A percentile compares a stretch with the other conserved stretches of the same genome.
Evolutionary conservation across 805 yeast genomes (phyloP).

Genomic region (Danielia oregonensis): DNA sequence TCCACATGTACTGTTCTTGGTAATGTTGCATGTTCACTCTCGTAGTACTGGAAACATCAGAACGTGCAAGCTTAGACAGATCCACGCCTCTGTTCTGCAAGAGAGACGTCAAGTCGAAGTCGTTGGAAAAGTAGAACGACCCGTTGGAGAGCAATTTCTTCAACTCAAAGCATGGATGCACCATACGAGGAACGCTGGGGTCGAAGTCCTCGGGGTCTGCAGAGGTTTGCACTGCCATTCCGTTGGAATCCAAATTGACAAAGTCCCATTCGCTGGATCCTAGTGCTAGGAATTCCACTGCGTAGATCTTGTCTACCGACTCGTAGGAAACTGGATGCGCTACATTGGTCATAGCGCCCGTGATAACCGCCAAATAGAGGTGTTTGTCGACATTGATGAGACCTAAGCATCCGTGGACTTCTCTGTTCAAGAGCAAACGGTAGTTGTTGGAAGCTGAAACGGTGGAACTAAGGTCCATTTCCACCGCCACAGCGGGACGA

Average conservation of each 20-base stretch:
- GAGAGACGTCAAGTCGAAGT: slow-evolving; percentile 87
- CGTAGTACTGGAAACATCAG: background rate
- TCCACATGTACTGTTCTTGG: slow-evolving; percentile 95
- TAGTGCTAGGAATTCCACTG: slow-evolving; percentile 85
- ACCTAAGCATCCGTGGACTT: slow-evolving; percentile 71
- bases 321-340: slow-evolving; percentile 82
- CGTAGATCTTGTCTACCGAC: slow-evolving; percentile 70
- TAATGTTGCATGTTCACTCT: slow-evolving; percentile 36
- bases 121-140: slow-evolving; percentile 86
- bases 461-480: slow-evolving; percentile 36
- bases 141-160: slow-evolving; percentile 79
- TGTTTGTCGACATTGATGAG: slow-evolving; percentile 66
- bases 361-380: slow-evolving; percentile 73
- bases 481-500: slow-evolving; percentile 42
- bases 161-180: slow-evolving; percentile 80
- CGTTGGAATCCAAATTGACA: slow-evolving; percentile 62
- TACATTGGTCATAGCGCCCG: slow-evolving; percentile 63
- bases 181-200: slow-evolving; percentile 18
- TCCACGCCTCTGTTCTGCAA: slow-evolving; percentile 71
- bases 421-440: slow-evolving; percentile 33
- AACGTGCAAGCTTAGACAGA: background rate
- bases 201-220: slow-evolving; percentile 23
- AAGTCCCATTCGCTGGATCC: slow-evolving; percentile 77
- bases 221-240: slow-evolving; percentile 50
- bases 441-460: slow-evolving; percentile 38